Base-by-base conservation (phyloP, 2,329 filamentous ascomycete genomes). In the Botrytis galanthina region DNA sequence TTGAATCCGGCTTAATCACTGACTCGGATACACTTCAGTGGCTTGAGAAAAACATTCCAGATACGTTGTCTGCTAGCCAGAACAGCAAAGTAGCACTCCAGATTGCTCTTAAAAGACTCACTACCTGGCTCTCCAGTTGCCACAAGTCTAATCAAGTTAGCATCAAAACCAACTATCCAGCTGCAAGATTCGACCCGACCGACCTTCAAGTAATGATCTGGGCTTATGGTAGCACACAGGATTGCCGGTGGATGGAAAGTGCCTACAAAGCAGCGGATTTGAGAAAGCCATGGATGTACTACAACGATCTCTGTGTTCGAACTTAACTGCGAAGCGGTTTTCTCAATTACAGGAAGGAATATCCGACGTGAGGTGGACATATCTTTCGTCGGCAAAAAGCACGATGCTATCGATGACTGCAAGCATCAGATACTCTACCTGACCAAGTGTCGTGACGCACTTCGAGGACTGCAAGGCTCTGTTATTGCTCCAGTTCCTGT, bases 391-490 rank as follows among this genome's bases (percentile, higher is more conserved):
- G 35, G 64, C 35, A 68, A 68, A 57, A 70, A 61, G 37, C 67
- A 70, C 39, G n/a, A 70, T 61, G 67, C 67, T 18, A 46, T 70
- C 44, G 67, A 70, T 60, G 54, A 70, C 20, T 70, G 67, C 42
- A 70, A 61, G 59, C 39, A 70, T 37, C 67, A 70, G 44, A 61
- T 70, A 29, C 26, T 42, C n/a, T 70, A 60, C 29, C 12, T 70
- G 20, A 70, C 32, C 39, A 61, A 35, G 39, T 70, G 67, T n/a
- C 67, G 54, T 29, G 54, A 70, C 16, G 67, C 37, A 46, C n/a
- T 70, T n/a, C 54, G 16, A 35, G 54, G 39, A 35, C 4, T 18
- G 20, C 67, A 44, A 61, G 12, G 7, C 29, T 20, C 39, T 70
- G 8, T 12, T 2, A 60, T n/a, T 60, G 3, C 8, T 35, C 54